These are phyloP conservation scores for Exophiala calicioides DNA, from an alignment of 2,329 filamentous ascomycete genomes.

Conservation along the genomic window DNA sequence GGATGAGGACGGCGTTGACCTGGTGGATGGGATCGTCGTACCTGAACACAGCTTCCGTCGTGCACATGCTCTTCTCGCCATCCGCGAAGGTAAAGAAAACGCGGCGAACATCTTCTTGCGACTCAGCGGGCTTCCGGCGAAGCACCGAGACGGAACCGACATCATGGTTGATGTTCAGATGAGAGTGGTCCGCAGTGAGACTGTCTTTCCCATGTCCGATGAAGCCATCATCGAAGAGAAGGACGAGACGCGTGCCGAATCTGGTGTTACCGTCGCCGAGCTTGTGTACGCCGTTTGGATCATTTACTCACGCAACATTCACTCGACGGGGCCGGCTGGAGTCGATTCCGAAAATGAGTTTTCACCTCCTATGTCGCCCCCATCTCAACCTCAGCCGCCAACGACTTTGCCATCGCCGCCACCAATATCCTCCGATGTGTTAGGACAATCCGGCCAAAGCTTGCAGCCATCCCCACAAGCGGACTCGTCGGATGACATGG, in stretches of 20 bases:
- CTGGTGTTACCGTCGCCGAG: constrained; percentile 62
- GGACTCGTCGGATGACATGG: constrained; percentile 45
- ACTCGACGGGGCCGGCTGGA: constrained; percentile 68
- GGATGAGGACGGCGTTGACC: constrained; percentile 79
- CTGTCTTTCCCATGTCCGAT: constrained; percentile 59
- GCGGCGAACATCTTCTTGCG: constrained; percentile 76
- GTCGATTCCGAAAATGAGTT: constrained; percentile 54
- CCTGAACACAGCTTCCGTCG: constrained; percentile 94
- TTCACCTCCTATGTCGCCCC: constrained; percentile 68
- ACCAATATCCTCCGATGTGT: constrained; percentile 28
- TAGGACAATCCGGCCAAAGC: constrained; percentile 37
- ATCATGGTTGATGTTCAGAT: constrained; percentile 96
- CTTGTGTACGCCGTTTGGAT: constrained; percentile 96
- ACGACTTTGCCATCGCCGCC: constrained; percentile 55
- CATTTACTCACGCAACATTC: constrained; percentile 90
- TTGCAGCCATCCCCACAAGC: constrained; percentile 43
- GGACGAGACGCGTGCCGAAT: constrained; percentile 52
- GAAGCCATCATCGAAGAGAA: constrained; percentile 66
- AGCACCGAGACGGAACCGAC: constrained; percentile 85
- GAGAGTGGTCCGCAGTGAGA: constrained; percentile 90
- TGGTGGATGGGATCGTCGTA: constrained; percentile 93
- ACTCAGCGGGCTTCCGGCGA: constrained; percentile 80
- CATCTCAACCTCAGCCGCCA: constrained; percentile 76
- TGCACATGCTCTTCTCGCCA: constrained; percentile 77
- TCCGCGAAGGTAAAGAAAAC: constrained; percentile 80